Percentiles rank a stretch among this genome's conserved stretches.
phyloP scores from a whole-genome alignment of 805 yeast species.

The Saccharomycopsis babjevae region DNA sequence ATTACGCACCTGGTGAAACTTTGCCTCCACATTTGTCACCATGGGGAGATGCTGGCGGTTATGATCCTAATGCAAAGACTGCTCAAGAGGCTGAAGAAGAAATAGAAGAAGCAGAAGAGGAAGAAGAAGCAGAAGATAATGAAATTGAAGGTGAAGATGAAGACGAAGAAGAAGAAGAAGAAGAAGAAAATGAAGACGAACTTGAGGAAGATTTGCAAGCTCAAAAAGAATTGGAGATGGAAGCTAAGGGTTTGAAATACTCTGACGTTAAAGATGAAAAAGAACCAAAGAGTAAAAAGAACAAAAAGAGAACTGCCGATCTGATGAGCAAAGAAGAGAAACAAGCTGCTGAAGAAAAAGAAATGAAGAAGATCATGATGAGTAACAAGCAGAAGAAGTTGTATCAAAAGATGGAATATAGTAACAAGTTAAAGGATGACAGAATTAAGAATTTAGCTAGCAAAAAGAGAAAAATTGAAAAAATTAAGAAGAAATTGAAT shows the following conservation, averaged over 20 bases:
- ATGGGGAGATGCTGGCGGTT: constrained; percentile 94
- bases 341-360: constrained; percentile 68
- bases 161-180: constrained; percentile 43
- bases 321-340: constrained; percentile 36
- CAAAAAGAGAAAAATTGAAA: constrained; percentile 16
- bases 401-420: constrained; percentile 91
- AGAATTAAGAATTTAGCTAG: constrained; percentile 38
- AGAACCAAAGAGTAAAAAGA: constrained; percentile 28
- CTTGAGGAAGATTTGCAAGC: constrained; percentile 47
- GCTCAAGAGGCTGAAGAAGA: constrained; percentile 34
- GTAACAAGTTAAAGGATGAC: constrained; percentile 70
- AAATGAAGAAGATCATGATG: constrained; percentile 95
- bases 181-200: constrained; percentile 36
- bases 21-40: constrained; percentile 97
- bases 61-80: constrained; percentile 63
- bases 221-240: constrained; percentile 80
- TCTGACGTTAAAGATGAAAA: constrained; percentile 37
- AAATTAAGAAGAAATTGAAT: constrained; percentile 9
- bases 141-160: constrained; percentile 46
- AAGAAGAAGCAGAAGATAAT: constrained; percentile 39
- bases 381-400: constrained; percentile 88
- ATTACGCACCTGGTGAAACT: constrained; percentile 88
- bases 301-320: constrained; percentile 26
- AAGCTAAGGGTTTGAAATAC: constrained; percentile 77
- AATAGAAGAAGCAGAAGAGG: constrained; percentile 37